Conservation (phyloP, 2,329 filamentous ascomycete genomes). For the Aspergillus brasiliensis region DNA sequence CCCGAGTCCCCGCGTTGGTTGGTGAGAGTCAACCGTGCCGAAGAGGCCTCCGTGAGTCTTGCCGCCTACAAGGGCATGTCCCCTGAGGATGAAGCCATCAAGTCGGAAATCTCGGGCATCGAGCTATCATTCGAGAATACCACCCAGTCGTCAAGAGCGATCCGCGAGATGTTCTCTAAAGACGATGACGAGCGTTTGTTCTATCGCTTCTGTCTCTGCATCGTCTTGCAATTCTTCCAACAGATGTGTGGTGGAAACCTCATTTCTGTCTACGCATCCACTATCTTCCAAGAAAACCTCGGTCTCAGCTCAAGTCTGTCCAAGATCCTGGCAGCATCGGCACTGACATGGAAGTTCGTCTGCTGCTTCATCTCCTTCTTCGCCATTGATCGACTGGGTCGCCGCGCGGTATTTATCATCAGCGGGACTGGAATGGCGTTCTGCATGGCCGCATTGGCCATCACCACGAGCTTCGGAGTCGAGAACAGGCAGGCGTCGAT, state of each 20-base stretch:
- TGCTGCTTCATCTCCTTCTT: constrained; percentile 55
- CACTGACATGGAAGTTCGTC: constrained; percentile 60
- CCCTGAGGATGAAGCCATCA: constrained; percentile 11
- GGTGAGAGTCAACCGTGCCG: constrained; percentile 20
- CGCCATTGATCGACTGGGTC: constrained; percentile 55
- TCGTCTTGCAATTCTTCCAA: constrained; percentile 22
- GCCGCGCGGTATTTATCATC: constrained; percentile 56
- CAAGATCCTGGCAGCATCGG: constrained; percentile 48
- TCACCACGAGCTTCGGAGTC: constrained; percentile 37
- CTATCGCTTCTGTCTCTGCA: constrained; percentile 24
- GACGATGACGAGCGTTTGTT: constrained; percentile 23
- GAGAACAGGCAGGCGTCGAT: constrained; percentile 16
- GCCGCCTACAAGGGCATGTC: constrained; percentile 20
- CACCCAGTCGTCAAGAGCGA: constrained; percentile 2
- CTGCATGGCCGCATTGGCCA: constrained; percentile 58
- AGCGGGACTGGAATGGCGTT: constrained; percentile 55
- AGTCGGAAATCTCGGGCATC: constrained; percentile 22
- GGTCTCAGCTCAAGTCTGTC: constrained; percentile 19
- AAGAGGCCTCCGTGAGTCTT: constrained; percentile 18
- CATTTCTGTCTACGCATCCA: constrained; percentile 20
- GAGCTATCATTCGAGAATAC: constrained; percentile 19
- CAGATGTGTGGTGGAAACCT: constrained; percentile 24
- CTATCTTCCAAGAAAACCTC: constrained; percentile 22
- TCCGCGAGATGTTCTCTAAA: neutral
- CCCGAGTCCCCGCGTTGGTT: constrained; percentile 51